Evolutionary conservation across 306 rosid genomes (phyloP).

Genomic region (Calophaca sinica): DNA sequence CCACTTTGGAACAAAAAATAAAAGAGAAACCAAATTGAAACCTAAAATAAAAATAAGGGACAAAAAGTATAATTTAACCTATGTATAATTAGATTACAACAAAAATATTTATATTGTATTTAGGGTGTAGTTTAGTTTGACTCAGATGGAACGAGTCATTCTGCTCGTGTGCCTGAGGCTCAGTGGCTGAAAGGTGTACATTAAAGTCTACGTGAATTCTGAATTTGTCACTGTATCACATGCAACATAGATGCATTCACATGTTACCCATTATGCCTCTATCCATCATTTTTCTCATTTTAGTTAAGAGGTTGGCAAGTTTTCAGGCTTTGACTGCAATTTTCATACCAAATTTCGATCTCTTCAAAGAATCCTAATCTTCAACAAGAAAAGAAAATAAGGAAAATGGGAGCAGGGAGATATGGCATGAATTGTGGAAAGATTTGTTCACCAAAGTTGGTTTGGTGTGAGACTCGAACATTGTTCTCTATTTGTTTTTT

Average conservation of each 20-base stretch:
- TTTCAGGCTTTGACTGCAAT: conserved; percentile 39
- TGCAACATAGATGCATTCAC: conserved; percentile 49
- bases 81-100: too few relatives aligned
- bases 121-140: too few relatives aligned
- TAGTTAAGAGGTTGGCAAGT: conserved; percentile 42
- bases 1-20: too few relatives aligned
- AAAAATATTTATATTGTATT: too few relatives aligned
- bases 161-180: not conserved
- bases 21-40: too few relatives aligned
- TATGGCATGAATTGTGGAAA: conserved; percentile 51
- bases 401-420: conserved; percentile 14
- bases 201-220: conserved; percentile 40
- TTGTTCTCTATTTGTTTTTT: not conserved
- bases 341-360: conserved; percentile 34
- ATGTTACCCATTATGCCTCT: conserved; percentile 46
- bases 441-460: conserved; percentile 36
- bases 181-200: conserved; percentile 23
- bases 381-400: conserved; percentile 17
- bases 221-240: conserved; percentile 40
- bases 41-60: too few relatives aligned
- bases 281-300: conserved; percentile 32
- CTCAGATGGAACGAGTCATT: not conserved
- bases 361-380: conserved; percentile 38
- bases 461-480: conserved; percentile 29
- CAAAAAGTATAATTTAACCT: too few relatives aligned